Percentiles rank a stretch among this genome's conserved stretches.
Evolutionary conservation across 202 grass and related monocot genomes (phyloP).

Genomic region (Hordeum pubiflorum): DNA sequence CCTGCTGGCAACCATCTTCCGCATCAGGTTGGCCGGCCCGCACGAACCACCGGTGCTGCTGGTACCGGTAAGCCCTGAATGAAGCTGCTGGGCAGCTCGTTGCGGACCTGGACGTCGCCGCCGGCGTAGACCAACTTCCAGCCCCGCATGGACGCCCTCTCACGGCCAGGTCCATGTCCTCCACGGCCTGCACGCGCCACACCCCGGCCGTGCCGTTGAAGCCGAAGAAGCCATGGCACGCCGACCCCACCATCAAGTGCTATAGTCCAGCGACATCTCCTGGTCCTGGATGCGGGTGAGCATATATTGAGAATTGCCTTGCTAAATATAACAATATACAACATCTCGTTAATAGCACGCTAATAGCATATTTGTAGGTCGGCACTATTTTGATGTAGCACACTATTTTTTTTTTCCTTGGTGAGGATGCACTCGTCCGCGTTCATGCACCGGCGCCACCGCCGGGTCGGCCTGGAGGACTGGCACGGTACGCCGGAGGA

Average conservation of each 20-base stretch:
- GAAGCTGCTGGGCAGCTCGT: slow-evolving; percentile 83
- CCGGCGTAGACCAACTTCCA: slow-evolving; percentile 63
- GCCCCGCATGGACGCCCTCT: slow-evolving; percentile 43
- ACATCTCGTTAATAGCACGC: too few species aligned
- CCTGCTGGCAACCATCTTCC: slow-evolving; percentile 45
- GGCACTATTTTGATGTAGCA: too few species aligned
- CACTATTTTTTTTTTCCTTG: too few species aligned
- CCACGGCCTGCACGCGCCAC: slow-evolving; percentile 61
- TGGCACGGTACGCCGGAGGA: slow-evolving; percentile 51
- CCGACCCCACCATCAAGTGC: slow-evolving; percentile 69
- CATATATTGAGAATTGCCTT: too few species aligned
- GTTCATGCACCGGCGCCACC: slow-evolving; percentile 63
- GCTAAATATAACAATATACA: too few species aligned
- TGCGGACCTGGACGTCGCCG: slow-evolving; percentile 39
- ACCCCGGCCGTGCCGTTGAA: slow-evolving; percentile 85
- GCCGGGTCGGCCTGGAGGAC: slow-evolving; percentile 40
- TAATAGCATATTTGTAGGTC: too few species aligned
- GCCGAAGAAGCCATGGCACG: slow-evolving; percentile 71
- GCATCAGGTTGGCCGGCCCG: slow-evolving; percentile 66
- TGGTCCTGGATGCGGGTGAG: slow-evolving; percentile 59
- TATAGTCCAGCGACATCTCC: slow-evolving; percentile 75
- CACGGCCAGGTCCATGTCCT: slow-evolving; percentile 88
- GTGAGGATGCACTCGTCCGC: slow-evolving; percentile 54
- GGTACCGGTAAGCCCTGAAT: slow-evolving; percentile 58
- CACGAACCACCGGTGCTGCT: slow-evolving; percentile 90